Evolutionary conservation across 805 yeast genomes (phyloP).

Genomic region (Candida yuanshanica): DNA sequence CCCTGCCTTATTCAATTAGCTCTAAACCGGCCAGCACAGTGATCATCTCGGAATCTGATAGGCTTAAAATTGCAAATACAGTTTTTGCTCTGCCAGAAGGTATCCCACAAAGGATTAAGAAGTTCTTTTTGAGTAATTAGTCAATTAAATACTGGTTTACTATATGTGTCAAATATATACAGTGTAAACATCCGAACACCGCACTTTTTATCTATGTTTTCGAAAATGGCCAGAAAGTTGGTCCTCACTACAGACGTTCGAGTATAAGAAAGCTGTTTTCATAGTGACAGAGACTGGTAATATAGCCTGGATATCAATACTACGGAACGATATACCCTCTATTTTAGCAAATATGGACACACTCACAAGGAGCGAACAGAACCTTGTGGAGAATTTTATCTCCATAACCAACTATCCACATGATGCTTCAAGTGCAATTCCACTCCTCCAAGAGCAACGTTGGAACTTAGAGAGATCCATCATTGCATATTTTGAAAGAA

Average conservation of each 20-base stretch:
- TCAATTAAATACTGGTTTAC: background rate
- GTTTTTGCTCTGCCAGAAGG: slow-evolving; percentile 52
- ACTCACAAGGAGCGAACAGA: slow-evolving; percentile 10
- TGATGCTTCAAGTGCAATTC: slow-evolving; percentile 19
- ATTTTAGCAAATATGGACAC: slow-evolving; percentile 15
- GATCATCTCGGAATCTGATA: slow-evolving; percentile 15
- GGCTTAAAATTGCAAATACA: slow-evolving; percentile 41
- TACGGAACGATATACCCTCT: too few species aligned
- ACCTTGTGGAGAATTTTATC: slow-evolving; percentile 10
- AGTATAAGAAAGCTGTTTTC: too few species aligned
- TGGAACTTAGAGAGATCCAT: slow-evolving; percentile 36
- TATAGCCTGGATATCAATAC: too few species aligned
- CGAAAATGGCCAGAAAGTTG: too few species aligned
- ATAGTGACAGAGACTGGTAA: too few species aligned
- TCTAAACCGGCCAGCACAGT: slow-evolving; percentile 6
- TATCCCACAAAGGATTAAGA: slow-evolving; percentile 28
- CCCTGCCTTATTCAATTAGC: slow-evolving; percentile 8
- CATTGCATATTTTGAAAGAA: slow-evolving; percentile 19
- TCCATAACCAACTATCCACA: slow-evolving; percentile 17
- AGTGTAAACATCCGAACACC: too few species aligned
- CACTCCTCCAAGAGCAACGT: slow-evolving; percentile 20
- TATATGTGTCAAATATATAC: too few species aligned
- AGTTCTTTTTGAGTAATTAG: slow-evolving; percentile 1
- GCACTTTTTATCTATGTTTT: too few species aligned
- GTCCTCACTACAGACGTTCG: too few species aligned